These are phyloP conservation scores for Monosporozyma servazzii DNA, from an alignment of 805 yeast species.

Conservation along the genomic window DNA sequence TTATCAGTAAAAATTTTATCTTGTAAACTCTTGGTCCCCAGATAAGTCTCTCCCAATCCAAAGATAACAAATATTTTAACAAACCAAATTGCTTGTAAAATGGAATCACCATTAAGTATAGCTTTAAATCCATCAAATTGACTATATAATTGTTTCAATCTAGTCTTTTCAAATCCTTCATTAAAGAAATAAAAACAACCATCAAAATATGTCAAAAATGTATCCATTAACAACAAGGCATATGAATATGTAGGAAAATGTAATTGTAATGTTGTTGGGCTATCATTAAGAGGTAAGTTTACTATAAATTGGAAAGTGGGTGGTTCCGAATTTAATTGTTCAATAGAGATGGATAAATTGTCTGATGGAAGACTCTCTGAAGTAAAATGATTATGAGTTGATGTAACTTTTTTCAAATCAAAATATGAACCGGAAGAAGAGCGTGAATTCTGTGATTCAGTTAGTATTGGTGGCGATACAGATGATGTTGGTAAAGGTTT, in stretches of 20 bases:
- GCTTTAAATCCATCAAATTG: constrained; percentile 13
- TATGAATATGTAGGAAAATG: constrained; percentile 62
- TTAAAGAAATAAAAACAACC: constrained; percentile 80
- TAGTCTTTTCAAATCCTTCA: constrained; percentile 68
- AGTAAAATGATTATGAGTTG: background rate
- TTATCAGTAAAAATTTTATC: background rate
- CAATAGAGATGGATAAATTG: background rate
- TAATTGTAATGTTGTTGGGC: background rate
- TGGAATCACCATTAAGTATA: constrained; percentile 34
- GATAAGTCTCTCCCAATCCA: constrained; percentile 75
- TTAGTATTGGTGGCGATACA: background rate
- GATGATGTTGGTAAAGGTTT: constrained; percentile 10
- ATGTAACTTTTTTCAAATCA: background rate
- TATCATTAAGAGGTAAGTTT: background rate
- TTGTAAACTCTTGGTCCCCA: constrained; percentile 46
- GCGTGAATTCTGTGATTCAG: background rate
- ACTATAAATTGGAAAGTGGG: background rate
- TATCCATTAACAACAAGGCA: constrained; percentile 65
- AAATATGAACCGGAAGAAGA: background rate
- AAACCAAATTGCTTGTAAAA: constrained; percentile 71
- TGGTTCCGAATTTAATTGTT: background rate
- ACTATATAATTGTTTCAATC: constrained; percentile 50
- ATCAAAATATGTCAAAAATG: constrained; percentile 69
- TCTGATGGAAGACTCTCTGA: background rate
- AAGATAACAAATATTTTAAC: constrained; percentile 65